Base-by-base conservation (phyloP, 2,329 filamentous ascomycete species). In the Apiospora kogelbergensis region DNA sequence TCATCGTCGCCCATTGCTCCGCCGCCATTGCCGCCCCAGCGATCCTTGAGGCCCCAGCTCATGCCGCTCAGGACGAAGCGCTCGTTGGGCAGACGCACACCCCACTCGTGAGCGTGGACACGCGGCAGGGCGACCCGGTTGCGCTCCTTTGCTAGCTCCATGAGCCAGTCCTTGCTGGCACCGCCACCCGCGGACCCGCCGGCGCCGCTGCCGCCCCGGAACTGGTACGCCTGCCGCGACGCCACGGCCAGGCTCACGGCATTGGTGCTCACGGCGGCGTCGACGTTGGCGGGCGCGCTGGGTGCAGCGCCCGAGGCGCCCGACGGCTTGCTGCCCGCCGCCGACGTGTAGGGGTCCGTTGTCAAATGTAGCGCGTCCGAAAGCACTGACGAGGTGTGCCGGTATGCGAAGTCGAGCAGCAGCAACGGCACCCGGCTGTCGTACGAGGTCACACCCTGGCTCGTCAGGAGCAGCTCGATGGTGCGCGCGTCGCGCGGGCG, bases 381-480 rank as follows among this genome's bases (percentile, higher is more conserved):
- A 24, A 95, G 88, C 44, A 95, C 85, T 69, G 88, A 86, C 1
- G 89, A 89, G 11, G 91, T 93, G 84, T 94, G 93, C 45, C 93
- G 90, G 85, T 96, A 96, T 65, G 93, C 92, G 77, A 95, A 95
- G 82, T 96, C 93, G 78, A 96, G 90, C 65, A 96, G 89, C 69
- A 95, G 89, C 0, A 95, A 87, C 0, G 93, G 93, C 1, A 96
- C 93, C 75, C 93, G 92, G 79, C 92, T 89, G 79, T 95, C 93
- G 84, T 94, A 96, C 48, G 90, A 86, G 5, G 91, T 90, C 11
- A 95, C 92, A 76, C 93, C 93, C 75, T 94, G 91, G 9, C 91
- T 91, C 24, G 90, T 91, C 65, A 96, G 89, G 66, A 96, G 88
- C 22, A 95, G 88, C 81, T 95, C 93, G 75, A 96, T 89, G 17